Base-by-base conservation (phyloP, 2,329 filamentous ascomycete species). In the Chrysosphaeria jannelii region DNA sequence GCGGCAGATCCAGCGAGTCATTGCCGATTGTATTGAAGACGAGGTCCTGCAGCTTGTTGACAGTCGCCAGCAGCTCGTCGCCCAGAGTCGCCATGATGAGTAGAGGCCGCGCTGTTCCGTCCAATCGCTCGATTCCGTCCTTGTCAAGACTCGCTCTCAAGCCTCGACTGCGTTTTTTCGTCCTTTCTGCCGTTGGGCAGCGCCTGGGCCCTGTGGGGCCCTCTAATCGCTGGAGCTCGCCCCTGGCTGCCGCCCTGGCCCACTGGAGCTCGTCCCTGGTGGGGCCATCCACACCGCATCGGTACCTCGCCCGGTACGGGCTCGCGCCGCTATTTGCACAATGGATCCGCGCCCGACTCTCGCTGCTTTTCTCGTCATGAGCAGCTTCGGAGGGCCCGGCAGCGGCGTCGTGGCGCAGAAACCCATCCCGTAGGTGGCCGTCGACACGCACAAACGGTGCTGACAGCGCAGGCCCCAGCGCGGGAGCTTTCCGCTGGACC, bases 1-100 rank as follows among this genome's bases (percentile, higher is more conserved):
- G 85, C 28, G 85, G 85, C 27, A 97, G 54, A 48, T 97, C 85
- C 30, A 97, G 60, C 25, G 81, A 93, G 47, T 97, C 85, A 53
- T 79, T 93, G 47, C 85, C 85, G 46, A 97, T 97, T 35, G 85
- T 97, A 51, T 97, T 97, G 56, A 97, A 97, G 40, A 97, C 85
- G 40, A 97, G 51, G 47, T 93, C 85, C 48, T 97, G 85, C 39
- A 97, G 58, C 56, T 89, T 89, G 57, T 97, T 97, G 51, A 97
- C 85, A 33, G 78, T 88, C 36, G 63, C 65, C 43, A 97, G 63
- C 47, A 97, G 55, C 48, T 97, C 79, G 48, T 97, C 85, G 41
- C 85, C 81, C 38, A 97, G 66, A 39, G 81, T 66, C 42, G 85
- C 72, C 85, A 93, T 97, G 43, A 6, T 20, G 20, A 19, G 18